Conservation (phyloP, 164 flowering plant genomes). For the Umbilicus rupestris region DNA sequence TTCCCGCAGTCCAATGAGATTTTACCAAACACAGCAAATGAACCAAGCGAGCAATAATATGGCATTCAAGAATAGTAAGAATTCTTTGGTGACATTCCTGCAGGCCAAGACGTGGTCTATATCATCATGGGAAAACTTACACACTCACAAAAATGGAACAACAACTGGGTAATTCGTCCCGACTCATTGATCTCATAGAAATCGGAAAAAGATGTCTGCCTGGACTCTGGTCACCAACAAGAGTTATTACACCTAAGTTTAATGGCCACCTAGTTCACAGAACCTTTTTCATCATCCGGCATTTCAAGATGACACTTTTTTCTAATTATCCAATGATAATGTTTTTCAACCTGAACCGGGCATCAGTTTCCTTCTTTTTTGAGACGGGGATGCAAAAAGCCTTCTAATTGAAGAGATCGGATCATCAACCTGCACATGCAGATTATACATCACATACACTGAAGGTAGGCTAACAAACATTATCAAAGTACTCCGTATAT, state of each 20-base stretch:
- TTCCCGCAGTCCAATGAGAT: too few species aligned
- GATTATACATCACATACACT: background rate
- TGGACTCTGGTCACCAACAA: background rate
- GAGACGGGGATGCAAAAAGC: conserved; percentile 53
- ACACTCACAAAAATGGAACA: too few species aligned
- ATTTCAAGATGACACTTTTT: background rate
- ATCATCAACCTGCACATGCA: conserved; percentile 59
- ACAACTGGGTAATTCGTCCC: too few species aligned
- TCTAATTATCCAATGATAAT: background rate
- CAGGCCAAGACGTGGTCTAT: too few species aligned
- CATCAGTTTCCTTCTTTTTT: conserved; percentile 34
- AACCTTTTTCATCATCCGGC: background rate
- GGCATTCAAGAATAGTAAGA: too few species aligned
- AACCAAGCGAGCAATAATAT: too few species aligned
- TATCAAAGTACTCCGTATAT: background rate
- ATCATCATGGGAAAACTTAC: too few species aligned
- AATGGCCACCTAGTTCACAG: background rate
- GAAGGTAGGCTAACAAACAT: background rate
- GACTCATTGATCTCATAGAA: too few species aligned
- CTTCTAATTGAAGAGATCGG: conserved; percentile 55
- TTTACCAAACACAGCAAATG: too few species aligned
- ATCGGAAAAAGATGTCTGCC: too few species aligned
- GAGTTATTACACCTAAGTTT: background rate
- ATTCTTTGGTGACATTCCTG: too few species aligned
- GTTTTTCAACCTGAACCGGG: background rate